Base-by-base conservation (phyloP, 2,329 filamentous ascomycete genomes). In the Sordariomycetes sp. region DNA sequence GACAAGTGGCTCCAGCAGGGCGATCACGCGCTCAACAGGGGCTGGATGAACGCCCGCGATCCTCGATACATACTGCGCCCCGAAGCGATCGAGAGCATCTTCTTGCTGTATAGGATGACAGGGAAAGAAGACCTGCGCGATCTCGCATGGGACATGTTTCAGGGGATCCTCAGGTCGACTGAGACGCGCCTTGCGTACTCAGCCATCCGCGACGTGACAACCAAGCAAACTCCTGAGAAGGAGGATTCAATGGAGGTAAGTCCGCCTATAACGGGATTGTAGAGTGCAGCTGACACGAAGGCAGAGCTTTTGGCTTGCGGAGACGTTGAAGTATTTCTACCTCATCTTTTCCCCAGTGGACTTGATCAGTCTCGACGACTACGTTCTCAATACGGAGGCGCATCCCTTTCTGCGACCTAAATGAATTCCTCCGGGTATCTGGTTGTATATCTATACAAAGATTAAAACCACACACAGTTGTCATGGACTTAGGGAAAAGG, bases 21-120 rank as follows among this genome's bases (percentile, higher is more conserved):
- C 15, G 43, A 53, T n/a, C 36, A 48, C 2, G 21, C 21, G 2
- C 37, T 81, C 5, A 66, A 69, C 7, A 58, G 56, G 6, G 79
- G 77, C 15, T 72, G 81, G 50, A 60, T 68, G 3, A 59, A 61
- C 14, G 65, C 80, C 30, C 53, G 59, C 27, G 72, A 79, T 37
- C 56, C 62, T 26, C 66, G 68, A 36, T 85, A 84, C 48, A 72
- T 82, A 20, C 63, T 86, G 29, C 70, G 79, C 37, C 83, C 83
- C 15, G 82, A 87, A 57, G 82, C 82, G 8, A 85, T 88, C 41
- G 83, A 88, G 59, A 83, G 79, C 14, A 78, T 88, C 11, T 88
- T 85, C 58, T 73, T 86, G 52, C 76, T 87, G 72, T 85, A 79
- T 54, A 72, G 82, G 37, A 65, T 85, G 38, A 86, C 82, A 0